Evolutionary conservation across 768 basidiomycete genomes (phyloP).

Genomic region (Lactifluus volemus): DNA sequence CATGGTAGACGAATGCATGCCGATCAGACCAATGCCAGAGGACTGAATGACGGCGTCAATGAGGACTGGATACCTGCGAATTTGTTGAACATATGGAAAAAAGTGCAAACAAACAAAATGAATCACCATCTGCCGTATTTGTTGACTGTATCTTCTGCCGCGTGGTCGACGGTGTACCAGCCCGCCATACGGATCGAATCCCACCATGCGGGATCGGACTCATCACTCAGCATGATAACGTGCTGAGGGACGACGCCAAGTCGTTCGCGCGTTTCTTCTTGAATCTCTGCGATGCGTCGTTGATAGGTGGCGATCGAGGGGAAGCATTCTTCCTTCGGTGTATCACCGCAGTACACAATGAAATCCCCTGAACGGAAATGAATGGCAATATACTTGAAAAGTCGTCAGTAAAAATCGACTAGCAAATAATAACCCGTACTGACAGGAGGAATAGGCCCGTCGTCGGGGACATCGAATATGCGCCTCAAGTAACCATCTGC

Average conservation of each 20-base stretch:
- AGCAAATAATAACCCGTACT: constrained; percentile 9
- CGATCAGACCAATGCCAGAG: constrained; percentile 57
- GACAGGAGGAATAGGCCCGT: constrained; percentile 28
- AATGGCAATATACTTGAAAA: constrained; percentile 11
- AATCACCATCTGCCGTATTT: constrained; percentile 30
- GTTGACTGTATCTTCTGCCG: constrained; percentile 26
- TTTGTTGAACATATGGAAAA: neutral
- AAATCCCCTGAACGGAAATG: constrained; percentile 15
- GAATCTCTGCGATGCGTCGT: constrained; percentile 27
- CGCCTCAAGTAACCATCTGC: constrained; percentile 26
- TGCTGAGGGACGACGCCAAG: constrained; percentile 27
- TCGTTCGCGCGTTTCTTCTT: constrained; percentile 27
- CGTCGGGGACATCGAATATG: constrained; percentile 23
- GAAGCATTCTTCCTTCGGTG: constrained; percentile 30
- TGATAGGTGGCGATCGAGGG: constrained; percentile 28
- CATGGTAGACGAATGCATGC: constrained; percentile 66
- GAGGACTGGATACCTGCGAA: constrained; percentile 59
- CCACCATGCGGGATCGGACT: constrained; percentile 34
- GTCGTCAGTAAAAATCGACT: neutral
- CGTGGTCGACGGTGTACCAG: constrained; percentile 32
- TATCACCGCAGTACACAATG: constrained; percentile 26
- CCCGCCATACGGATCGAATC: constrained; percentile 28
- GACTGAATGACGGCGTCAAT: constrained; percentile 70
- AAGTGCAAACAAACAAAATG: neutral
- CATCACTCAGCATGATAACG: constrained; percentile 38